Evolutionary conservation across 495 filamentous ascomycete species (phyloP).

Genomic region (Xylaria telfairii): DNA sequence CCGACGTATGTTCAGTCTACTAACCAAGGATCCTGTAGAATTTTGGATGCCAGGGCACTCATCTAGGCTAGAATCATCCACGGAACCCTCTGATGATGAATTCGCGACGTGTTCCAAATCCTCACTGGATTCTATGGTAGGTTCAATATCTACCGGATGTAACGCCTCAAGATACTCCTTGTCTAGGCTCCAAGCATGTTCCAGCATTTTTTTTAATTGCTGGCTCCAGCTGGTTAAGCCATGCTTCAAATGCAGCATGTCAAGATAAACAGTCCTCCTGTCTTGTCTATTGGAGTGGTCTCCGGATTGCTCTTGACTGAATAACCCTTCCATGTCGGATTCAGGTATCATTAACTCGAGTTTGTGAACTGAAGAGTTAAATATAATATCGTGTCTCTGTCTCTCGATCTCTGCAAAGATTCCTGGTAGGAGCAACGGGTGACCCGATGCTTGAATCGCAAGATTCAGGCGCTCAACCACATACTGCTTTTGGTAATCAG

Average conservation of each 20-base stretch:
- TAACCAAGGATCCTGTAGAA: background rate
- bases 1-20: no score
- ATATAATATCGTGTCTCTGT: background rate
- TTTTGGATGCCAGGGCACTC: no score
- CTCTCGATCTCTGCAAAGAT: slow-evolving; percentile 2
- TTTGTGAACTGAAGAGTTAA: background rate
- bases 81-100: no score
- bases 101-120: background rate
- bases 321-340: background rate
- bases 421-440: background rate
- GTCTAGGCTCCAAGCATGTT: background rate
- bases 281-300: background rate
- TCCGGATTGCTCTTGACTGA: background rate
- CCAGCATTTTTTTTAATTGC: background rate
- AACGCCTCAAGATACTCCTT: background rate
- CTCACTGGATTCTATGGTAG: background rate
- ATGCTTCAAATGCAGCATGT: background rate
- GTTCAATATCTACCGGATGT: background rate
- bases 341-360: background rate
- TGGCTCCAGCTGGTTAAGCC: background rate
- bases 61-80: background rate
- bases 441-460: background rate
- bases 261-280: background rate
- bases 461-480: background rate
- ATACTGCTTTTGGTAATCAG: slow-evolving; percentile 2